These are phyloP conservation scores for Dispira simplex DNA, from an alignment of 192 early-diverging fungal genomes.

Conservation along the genomic window DNA sequence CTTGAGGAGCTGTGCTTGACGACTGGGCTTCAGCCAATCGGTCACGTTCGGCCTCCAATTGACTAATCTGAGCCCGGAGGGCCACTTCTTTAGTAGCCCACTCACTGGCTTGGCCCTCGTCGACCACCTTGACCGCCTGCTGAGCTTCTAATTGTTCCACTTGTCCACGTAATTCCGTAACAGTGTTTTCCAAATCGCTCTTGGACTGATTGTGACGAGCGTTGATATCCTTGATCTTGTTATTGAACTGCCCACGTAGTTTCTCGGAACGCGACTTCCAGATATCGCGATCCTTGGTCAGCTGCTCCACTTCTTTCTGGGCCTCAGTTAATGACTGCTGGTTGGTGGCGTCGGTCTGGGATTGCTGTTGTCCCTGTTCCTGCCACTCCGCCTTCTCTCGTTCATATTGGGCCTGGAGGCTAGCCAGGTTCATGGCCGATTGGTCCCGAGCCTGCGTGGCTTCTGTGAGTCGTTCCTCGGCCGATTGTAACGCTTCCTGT, in stretches of 20 bases:
- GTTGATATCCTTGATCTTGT: slow-evolving; percentile 13
- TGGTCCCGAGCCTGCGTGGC: slow-evolving; percentile 12
- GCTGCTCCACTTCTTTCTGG: too few relatives aligned
- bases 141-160: slow-evolving; percentile 9
- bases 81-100: too few relatives aligned
- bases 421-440: background rate
- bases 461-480: background rate
- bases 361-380: slow-evolving; percentile 4
- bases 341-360: background rate
- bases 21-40: too few relatives aligned
- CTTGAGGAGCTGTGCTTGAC: too few relatives aligned
- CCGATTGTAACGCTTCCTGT: slow-evolving; percentile 28
- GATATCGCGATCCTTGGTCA: background rate
- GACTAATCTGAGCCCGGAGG: too few relatives aligned
- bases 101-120: too few relatives aligned
- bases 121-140: too few relatives aligned
- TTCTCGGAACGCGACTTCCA: slow-evolving; percentile 1
- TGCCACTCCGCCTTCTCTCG: background rate
- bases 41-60: too few relatives aligned
- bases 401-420: background rate
- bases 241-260: slow-evolving; percentile 13
- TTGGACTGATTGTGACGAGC: slow-evolving; percentile 2
- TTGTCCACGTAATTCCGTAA: slow-evolving; percentile 17
- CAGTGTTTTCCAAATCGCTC: background rate
- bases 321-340: too few relatives aligned